Evolutionary conservation across 1,139 yeast species (phyloP).

Genomic region (Eremothecium coryli): DNA sequence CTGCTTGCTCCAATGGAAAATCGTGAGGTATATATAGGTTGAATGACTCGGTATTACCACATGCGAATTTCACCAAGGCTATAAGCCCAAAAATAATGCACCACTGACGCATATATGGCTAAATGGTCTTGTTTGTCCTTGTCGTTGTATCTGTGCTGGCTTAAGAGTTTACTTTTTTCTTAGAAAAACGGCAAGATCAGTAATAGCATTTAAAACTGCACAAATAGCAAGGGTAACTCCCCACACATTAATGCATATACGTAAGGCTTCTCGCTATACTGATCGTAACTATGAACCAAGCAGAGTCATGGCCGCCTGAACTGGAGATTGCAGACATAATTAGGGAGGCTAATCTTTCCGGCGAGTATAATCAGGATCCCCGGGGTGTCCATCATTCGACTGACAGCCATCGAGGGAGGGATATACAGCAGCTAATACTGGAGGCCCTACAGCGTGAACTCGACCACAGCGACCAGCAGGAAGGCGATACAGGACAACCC

Average conservation of each 20-base stretch:
- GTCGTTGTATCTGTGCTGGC: too few species aligned
- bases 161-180: too few species aligned
- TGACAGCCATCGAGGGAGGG: background rate
- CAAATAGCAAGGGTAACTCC: background rate
- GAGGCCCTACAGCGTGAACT: slow-evolving; percentile 5
- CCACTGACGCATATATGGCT: too few species aligned
- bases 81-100: too few species aligned
- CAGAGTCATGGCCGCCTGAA: too few species aligned
- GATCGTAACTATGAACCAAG: too few species aligned
- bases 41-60: slow-evolving; percentile 20
- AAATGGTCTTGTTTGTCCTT: too few species aligned
- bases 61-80: background rate
- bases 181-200: too few species aligned
- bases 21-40: slow-evolving; percentile 15
- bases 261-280: too few species aligned
- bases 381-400: background rate
- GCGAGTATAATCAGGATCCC: background rate
- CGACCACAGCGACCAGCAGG: slow-evolving; percentile 3
- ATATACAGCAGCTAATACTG: slow-evolving; percentile 2
- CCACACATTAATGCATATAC: too few species aligned
- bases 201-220: too few species aligned
- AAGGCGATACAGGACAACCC: slow-evolving; percentile 2
- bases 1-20: slow-evolving; percentile 8
- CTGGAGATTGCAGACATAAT: background rate
- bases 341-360: background rate